Evolutionary conservation across 2,329 filamentous ascomycete genomes (phyloP).

Genomic region (Neonectria magnoliae): DNA sequence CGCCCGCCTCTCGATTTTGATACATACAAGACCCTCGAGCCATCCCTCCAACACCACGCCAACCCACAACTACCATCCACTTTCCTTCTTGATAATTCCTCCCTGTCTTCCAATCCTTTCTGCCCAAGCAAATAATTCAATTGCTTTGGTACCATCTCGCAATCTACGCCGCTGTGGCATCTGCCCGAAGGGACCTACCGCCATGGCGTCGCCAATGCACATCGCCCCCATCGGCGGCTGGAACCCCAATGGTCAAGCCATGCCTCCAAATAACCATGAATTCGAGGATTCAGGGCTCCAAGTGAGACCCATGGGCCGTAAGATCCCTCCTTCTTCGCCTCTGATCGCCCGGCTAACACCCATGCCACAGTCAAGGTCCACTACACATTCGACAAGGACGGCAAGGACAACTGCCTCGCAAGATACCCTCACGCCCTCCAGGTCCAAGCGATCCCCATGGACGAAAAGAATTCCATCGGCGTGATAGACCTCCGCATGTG

Average conservation of each 20-base stretch:
- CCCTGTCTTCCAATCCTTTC: not conserved
- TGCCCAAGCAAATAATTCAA: slow-evolving; percentile 4
- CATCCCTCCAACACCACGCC: slow-evolving; percentile 16
- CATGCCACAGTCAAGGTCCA: slow-evolving; percentile 83
- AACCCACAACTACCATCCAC: slow-evolving; percentile 11
- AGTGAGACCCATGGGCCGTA: slow-evolving; percentile 74
- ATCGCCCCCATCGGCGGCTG: slow-evolving; percentile 45
- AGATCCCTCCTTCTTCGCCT: slow-evolving; percentile 43
- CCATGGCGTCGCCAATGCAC: slow-evolving; percentile 54
- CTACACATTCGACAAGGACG: slow-evolving; percentile 93
- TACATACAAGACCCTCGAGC: slow-evolving; percentile 38
- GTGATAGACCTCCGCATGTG: slow-evolving; percentile 89
- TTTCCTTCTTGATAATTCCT: not conserved
- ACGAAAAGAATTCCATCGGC: slow-evolving; percentile 84
- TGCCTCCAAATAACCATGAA: slow-evolving; percentile 43
- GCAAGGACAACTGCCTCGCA: slow-evolving; percentile 89
- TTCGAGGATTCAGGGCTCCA: slow-evolving; percentile 62
- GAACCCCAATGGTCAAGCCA: slow-evolving; percentile 44
- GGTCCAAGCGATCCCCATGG: slow-evolving; percentile 82
- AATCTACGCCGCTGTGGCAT: slow-evolving; percentile 29
- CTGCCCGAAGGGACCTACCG: slow-evolving; percentile 39
- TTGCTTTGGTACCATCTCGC: slow-evolving; percentile 16
- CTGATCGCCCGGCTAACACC: slow-evolving; percentile 32
- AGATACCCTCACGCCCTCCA: slow-evolving; percentile 82
- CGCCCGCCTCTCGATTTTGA: slow-evolving; percentile 51